Conservation (phyloP, 1,284 basidiomycete genomes). For the Boletus mariae region DNA sequence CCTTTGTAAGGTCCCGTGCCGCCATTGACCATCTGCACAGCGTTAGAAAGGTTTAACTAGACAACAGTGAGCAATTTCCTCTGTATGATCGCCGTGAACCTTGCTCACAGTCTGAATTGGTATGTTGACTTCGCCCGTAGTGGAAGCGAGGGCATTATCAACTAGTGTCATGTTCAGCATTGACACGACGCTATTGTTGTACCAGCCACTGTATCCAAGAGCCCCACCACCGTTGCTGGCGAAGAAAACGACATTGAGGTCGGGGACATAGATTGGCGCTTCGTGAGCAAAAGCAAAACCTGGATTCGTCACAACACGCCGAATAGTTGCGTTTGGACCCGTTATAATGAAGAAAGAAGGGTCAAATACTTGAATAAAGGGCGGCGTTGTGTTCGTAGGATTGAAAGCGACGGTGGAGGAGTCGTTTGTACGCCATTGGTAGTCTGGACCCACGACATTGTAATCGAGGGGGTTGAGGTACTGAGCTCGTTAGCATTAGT, state of each 20-base stretch:
- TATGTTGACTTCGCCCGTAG: slow-evolving; percentile 46
- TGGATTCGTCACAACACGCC: slow-evolving; percentile 53
- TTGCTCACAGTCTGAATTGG: slow-evolving; percentile 38
- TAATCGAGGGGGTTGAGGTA: slow-evolving; percentile 41
- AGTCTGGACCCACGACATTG: slow-evolving; percentile 41
- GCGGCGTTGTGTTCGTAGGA: slow-evolving; percentile 43
- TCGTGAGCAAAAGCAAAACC: slow-evolving; percentile 72
- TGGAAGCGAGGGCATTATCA: slow-evolving; percentile 37
- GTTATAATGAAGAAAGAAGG: slow-evolving; percentile 55
- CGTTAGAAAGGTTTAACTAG: slow-evolving; percentile 39
- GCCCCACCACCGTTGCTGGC: slow-evolving; percentile 43
- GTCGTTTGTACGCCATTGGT: slow-evolving; percentile 34
- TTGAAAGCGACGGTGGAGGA: slow-evolving; percentile 39
- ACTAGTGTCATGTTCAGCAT: slow-evolving; percentile 47
- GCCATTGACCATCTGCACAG: slow-evolving; percentile 70
- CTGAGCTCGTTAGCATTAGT: slow-evolving; percentile 23
- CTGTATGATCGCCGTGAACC: background rate
- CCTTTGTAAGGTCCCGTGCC: slow-evolving; percentile 67
- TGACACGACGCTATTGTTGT: slow-evolving; percentile 45
- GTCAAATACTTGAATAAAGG: slow-evolving; percentile 72
- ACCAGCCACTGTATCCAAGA: slow-evolving; percentile 40
- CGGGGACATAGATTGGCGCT: slow-evolving; percentile 60
- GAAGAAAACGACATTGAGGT: slow-evolving; percentile 58
- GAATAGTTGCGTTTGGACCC: slow-evolving; percentile 54
- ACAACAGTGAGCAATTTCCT: slow-evolving; percentile 17